A percentile compares a stretch with the other conserved stretches of the same genome.
Evolutionary conservation across 2,329 filamentous ascomycete species (phyloP).

Genomic region (Curvularia sp.): DNA sequence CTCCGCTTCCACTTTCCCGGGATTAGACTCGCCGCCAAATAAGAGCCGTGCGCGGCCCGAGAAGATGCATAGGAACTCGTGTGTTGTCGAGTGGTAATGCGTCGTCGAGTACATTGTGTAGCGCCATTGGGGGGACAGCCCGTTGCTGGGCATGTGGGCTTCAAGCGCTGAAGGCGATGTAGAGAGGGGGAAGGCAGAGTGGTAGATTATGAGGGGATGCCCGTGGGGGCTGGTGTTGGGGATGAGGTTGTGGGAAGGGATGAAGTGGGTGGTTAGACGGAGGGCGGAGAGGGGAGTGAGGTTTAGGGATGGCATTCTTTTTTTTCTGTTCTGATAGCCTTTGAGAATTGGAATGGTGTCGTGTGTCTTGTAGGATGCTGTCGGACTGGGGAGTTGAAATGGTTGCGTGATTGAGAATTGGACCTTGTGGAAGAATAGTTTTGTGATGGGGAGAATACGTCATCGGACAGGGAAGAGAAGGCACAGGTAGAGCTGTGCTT

Average conservation of each 20-base stretch:
- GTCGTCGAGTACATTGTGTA: constrained; percentile 72
- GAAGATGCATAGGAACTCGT: constrained; percentile 70
- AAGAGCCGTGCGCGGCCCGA: constrained; percentile 66
- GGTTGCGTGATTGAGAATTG: no score
- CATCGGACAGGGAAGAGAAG: background rate
- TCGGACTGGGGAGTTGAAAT: background rate
- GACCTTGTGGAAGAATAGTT: background rate
- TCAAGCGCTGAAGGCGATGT: constrained; percentile 61
- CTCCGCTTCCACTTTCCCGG: constrained; percentile 61
- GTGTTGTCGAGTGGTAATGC: constrained; percentile 72
- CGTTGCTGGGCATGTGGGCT: constrained; percentile 60
- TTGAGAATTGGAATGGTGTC: no score
- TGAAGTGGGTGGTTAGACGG: constrained; percentile 64
- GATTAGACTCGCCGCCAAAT: constrained; percentile 71
- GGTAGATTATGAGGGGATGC: constrained; percentile 71
- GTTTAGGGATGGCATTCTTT: constrained; percentile 24
- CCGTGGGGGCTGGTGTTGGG: constrained; percentile 71
- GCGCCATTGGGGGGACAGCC: constrained; percentile 68
- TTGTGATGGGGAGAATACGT: background rate
- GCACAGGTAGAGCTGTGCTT: background rate
- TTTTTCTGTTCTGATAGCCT: no score
- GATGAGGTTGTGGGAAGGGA: constrained; percentile 62
- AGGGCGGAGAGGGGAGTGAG: constrained; percentile 60
- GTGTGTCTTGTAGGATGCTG: background rate
- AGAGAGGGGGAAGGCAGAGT: constrained; percentile 59